Conservation (phyloP, 768 basidiomycete species). For the Rhizopogon sp. region DNA sequence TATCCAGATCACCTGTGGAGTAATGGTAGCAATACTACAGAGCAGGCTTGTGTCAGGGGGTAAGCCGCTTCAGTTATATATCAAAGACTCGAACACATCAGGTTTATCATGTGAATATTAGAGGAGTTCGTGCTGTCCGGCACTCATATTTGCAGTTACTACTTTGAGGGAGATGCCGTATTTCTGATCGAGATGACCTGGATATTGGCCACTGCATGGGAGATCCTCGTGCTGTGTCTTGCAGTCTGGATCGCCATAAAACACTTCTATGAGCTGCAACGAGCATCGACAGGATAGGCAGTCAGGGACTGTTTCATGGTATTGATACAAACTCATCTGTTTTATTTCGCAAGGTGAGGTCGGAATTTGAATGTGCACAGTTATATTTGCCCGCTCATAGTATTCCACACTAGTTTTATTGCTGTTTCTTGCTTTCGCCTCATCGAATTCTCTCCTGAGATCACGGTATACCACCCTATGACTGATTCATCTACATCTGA, state of each 20-base stretch:
- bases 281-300: not conserved
- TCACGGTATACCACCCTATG: not conserved
- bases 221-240: not conserved
- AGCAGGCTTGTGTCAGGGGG: not conserved
- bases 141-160: not conserved
- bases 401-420: not conserved
- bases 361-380: not conserved
- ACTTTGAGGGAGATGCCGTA: no score
- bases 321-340: not conserved
- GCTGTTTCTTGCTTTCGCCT: not conserved
- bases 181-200: not conserved
- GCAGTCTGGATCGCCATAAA: not conserved
- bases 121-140: not conserved
- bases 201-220: not conserved
- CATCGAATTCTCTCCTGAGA: not conserved
- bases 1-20: not conserved
- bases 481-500: not conserved
- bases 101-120: not conserved
- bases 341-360: not conserved
- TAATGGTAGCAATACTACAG: not conserved
- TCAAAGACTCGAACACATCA: not conserved
- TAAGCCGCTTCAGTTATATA: not conserved
- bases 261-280: not conserved
- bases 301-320: not conserved
- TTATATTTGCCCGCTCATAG: not conserved